Conservation (phyloP, 164 flowering plant genomes). For the Sedum album region DNA sequence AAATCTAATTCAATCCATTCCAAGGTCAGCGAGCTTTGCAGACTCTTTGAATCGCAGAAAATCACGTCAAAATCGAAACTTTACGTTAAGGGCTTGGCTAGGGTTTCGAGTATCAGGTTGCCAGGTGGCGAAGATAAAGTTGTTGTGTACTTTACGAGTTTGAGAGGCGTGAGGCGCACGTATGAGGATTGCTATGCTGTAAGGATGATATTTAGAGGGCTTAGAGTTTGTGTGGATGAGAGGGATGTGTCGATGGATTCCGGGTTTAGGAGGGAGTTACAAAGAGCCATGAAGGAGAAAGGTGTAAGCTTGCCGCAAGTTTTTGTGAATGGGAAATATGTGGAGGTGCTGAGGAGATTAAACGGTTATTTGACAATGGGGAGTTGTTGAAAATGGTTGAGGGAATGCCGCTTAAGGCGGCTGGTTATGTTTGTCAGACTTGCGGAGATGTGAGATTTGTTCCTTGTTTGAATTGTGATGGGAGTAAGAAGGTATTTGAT, state of each 20-base stretch:
- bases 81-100: background rate
- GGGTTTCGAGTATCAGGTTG: background rate
- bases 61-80: background rate
- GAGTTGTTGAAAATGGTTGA: slow-evolving; percentile 55
- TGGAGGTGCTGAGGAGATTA: slow-evolving; percentile 80
- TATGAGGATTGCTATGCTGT: slow-evolving; percentile 79
- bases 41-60: background rate
- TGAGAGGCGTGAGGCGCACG: slow-evolving; percentile 80
- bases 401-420: slow-evolving; percentile 43
- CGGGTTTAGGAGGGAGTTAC: background rate
- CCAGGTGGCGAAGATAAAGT: slow-evolving; percentile 40
- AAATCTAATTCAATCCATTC: background rate
- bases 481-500: slow-evolving; percentile 66
- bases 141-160: slow-evolving; percentile 69
- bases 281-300: background rate
- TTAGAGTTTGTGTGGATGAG: slow-evolving; percentile 70
- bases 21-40: background rate
- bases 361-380: slow-evolving; percentile 60
- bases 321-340: slow-evolving; percentile 54
- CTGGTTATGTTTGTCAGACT: slow-evolving; percentile 37
- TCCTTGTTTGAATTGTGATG: slow-evolving; percentile 67
- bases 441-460: slow-evolving; percentile 90
- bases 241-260: slow-evolving; percentile 78
- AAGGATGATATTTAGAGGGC: slow-evolving; percentile 60
- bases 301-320: slow-evolving; percentile 60